Evolutionary conservation across 371 early-diverging fungal genomes (phyloP), one percentile per base, ranked within the genome.

Genomic region (Gilbertella persicaria): DNA sequence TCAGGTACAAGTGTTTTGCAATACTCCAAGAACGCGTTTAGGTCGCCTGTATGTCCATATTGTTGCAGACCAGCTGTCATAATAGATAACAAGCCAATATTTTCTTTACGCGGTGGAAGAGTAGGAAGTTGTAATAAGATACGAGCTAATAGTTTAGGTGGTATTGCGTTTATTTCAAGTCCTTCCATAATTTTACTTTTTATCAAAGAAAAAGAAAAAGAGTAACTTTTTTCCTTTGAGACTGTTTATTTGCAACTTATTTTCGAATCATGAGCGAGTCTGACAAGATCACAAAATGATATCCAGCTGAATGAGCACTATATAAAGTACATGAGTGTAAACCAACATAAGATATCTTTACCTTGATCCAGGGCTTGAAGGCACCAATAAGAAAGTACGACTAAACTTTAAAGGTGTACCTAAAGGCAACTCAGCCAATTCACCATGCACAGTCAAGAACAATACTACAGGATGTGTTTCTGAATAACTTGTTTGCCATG

Each of bases 331-430:
- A 29, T 24, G 21, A 30, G 38, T 24, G 6, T 5, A 47, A 45
- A 20, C n/a, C 36, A 23, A 36, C 14, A 5, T 28, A 28, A 5
- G 28, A 9, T 28, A 5, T 28, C 13, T 13, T 55, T 69, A 67
- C 66, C 77, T 70, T 39, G 84, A 79, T 14, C 81, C 82, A 16
- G 71, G 69, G 7, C 60, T 48, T 7, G 86, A 61, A 21, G 86
- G 83, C 16, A 78, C 72, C 8, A 86, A 66, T 19, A 80, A 46
- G 46, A 86, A 80, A 0, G 73, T 65, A 25, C 86, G 78, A 45
- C 79, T 76, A 59, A 84, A 84, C 3, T 74, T 69, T 36, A 73
- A 63, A 7, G 54, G 58, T 9, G 58, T 46, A 4, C 67, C 65
- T 12, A 29, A 19, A 16, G 45, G 53, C 68, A 69, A 66, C 62